Percentiles rank a stretch among this genome's conserved stretches.
phyloP scores from a whole-genome alignment of 345 rosid genomes.

The Cardamine resedifolia region DNA sequence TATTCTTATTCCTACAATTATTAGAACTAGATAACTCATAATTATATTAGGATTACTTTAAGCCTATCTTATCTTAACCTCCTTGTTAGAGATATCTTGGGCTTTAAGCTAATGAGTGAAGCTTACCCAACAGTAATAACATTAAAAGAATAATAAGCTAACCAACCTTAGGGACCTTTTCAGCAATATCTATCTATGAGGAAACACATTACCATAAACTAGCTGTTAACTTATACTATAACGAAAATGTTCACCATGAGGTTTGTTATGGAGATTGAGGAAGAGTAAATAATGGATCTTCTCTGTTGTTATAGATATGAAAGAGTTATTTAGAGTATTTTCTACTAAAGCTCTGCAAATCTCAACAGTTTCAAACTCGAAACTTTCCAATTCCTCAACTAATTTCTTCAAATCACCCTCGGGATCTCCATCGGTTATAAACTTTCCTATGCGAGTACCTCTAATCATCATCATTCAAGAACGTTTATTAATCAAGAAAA shows the following conservation, averaged over 20 bases:
- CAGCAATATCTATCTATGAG: too few relatives aligned
- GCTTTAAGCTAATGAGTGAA: too few relatives aligned
- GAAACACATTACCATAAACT: neutral
- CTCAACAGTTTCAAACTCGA: slow-evolving; percentile 43
- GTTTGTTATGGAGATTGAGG: slow-evolving; percentile 25
- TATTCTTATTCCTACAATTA: too few relatives aligned
- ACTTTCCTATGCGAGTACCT: slow-evolving; percentile 56
- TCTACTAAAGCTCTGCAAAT: slow-evolving; percentile 51
- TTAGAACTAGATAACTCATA: too few relatives aligned
- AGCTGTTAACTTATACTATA: neutral
- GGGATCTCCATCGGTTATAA: slow-evolving; percentile 60
- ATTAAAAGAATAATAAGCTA: too few relatives aligned
- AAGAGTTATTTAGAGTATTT: slow-evolving; percentile 72
- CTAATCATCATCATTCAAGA: slow-evolving; percentile 36
- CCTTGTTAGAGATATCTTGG: too few relatives aligned
- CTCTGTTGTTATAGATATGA: slow-evolving; percentile 57
- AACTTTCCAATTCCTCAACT: slow-evolving; percentile 47
- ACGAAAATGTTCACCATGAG: slow-evolving; percentile 9
- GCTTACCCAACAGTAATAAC: too few relatives aligned
- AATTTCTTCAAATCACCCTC: slow-evolving; percentile 58
- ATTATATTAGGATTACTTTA: too few relatives aligned
- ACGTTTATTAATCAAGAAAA: neutral
- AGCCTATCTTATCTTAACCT: too few relatives aligned
- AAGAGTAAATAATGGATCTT: slow-evolving; percentile 58
- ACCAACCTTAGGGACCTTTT: too few relatives aligned